phyloP scores from a whole-genome alignment of 1,139 yeast genomes.

The Suhomyces choctaworum region DNA sequence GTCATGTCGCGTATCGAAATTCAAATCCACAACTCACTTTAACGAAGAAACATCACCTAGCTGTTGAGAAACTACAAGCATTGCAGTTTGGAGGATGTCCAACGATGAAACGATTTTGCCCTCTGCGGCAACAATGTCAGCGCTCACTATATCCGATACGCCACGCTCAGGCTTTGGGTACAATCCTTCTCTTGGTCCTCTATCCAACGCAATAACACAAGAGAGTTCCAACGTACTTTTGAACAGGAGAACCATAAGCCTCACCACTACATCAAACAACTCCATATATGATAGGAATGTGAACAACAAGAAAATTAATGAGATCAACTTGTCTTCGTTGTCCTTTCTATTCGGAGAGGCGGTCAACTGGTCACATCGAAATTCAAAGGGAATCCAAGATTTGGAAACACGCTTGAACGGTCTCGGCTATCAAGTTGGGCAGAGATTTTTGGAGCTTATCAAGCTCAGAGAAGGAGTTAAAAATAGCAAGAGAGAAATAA shows the following conservation, averaged over 20 bases:
- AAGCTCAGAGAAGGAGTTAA: constrained; percentile 58
- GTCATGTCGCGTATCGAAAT: neutral
- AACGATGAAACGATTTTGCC: constrained; percentile 41
- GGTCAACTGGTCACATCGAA: constrained; percentile 63
- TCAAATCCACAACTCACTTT: too few relatives aligned
- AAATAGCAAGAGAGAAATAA: constrained; percentile 66
- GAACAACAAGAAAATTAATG: constrained; percentile 61
- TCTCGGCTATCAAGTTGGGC: constrained; percentile 70
- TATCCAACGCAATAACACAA: constrained; percentile 39
- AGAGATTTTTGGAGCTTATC: constrained; percentile 42
- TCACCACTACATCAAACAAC: constrained; percentile 34
- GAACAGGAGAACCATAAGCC: constrained; percentile 33
- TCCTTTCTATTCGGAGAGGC: constrained; percentile 73
- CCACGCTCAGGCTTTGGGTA: constrained; percentile 45
- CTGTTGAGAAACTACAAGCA: too few relatives aligned
- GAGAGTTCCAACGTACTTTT: constrained; percentile 38
- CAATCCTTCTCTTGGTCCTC: constrained; percentile 46
- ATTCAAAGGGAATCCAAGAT: constrained; percentile 71
- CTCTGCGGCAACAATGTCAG: constrained; percentile 37
- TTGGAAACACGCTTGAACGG: constrained; percentile 74
- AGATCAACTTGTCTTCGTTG: constrained; percentile 65
- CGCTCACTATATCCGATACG: constrained; percentile 37
- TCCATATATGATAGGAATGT: constrained; percentile 68
- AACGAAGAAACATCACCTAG: too few relatives aligned
- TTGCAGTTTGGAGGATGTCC: too few relatives aligned